Percentiles rank a stretch among this genome's conserved stretches.
phyloP scores from a whole-genome alignment of 139 green algal species.

The Chlorella sp. region DNA sequence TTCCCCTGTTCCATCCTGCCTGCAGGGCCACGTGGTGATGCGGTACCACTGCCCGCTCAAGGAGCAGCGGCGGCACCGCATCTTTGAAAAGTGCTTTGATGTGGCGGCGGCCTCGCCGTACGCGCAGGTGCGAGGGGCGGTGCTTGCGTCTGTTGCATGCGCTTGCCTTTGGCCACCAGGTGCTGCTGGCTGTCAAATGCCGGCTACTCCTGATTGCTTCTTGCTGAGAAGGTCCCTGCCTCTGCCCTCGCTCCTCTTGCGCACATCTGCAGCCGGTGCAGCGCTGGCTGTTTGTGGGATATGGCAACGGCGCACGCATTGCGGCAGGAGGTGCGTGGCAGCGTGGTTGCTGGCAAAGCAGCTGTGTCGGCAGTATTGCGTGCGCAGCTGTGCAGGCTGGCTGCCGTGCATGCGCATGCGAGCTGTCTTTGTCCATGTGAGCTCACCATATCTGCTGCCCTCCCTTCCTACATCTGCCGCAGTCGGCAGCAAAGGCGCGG shows the following conservation, averaged over 20 bases:
- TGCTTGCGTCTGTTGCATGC: too few relatives aligned
- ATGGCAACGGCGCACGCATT: constrained; percentile 66
- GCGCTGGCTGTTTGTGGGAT: constrained; percentile 58
- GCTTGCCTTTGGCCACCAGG: too few relatives aligned
- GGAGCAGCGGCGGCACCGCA: constrained; percentile 67
- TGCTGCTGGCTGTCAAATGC: too few relatives aligned
- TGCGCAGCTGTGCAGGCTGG: constrained; percentile 3
- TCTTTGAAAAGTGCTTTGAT: constrained; percentile 73
- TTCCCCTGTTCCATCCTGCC: too few relatives aligned
- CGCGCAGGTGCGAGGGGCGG: constrained; percentile 29
- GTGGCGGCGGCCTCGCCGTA: constrained; percentile 65
- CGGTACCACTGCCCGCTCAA: constrained; percentile 66
- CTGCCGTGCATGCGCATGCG: background rate
- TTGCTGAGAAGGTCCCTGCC: too few relatives aligned
- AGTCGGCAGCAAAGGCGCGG: constrained; percentile 5
- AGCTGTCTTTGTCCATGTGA: background rate
- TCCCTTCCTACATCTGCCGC: background rate
- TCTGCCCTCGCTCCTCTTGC: too few relatives aligned
- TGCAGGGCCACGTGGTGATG: constrained; percentile 63
- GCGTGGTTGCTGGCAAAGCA: background rate
- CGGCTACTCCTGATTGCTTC: too few relatives aligned
- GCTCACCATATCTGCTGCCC: background rate
- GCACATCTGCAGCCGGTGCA: constrained; percentile 36
- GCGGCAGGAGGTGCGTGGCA: constrained; percentile 47
- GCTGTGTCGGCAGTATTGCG: constrained; percentile 2